phyloP scores from a whole-genome alignment of 2,329 filamentous ascomycete genomes.

The Exophiala sideris region DNA sequence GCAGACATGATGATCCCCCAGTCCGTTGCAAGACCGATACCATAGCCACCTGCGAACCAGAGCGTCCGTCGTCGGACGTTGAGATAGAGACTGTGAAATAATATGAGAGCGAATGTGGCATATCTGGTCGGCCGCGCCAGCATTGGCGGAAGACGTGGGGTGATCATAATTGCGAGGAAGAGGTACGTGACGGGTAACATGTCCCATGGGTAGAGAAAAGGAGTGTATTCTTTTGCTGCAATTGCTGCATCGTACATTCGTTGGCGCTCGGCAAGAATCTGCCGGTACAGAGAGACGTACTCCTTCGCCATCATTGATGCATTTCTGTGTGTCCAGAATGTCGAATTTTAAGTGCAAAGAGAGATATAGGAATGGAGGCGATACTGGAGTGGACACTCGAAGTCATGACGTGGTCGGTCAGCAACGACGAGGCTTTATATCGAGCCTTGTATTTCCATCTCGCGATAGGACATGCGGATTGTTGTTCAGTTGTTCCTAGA shows the following conservation, averaged over 20 bases:
- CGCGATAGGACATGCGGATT: background rate
- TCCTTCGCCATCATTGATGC: conserved; percentile 37
- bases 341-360: background rate
- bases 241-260: conserved; percentile 22
- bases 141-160: conserved; percentile 16
- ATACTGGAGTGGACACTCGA: background rate
- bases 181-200: conserved; percentile 23
- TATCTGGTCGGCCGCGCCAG: conserved; percentile 6
- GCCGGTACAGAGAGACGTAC: conserved; percentile 35
- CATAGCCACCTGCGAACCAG: conserved; percentile 51
- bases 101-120: conserved; percentile 12
- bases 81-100: conserved; percentile 13
- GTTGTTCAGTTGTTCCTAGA: background rate
- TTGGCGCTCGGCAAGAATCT: conserved; percentile 32
- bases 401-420: background rate
- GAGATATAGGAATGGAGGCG: background rate
- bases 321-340: background rate
- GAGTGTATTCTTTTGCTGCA: conserved; percentile 17
- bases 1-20: conserved; percentile 56
- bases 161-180: conserved; percentile 19
- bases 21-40: conserved; percentile 51
- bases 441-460: no score
- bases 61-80: conserved; percentile 39
- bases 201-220: conserved; percentile 29
- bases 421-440: background rate